phyloP scores from a whole-genome alignment of 1,139 yeast species.

The Saccharomycopsis crataegensis region DNA sequence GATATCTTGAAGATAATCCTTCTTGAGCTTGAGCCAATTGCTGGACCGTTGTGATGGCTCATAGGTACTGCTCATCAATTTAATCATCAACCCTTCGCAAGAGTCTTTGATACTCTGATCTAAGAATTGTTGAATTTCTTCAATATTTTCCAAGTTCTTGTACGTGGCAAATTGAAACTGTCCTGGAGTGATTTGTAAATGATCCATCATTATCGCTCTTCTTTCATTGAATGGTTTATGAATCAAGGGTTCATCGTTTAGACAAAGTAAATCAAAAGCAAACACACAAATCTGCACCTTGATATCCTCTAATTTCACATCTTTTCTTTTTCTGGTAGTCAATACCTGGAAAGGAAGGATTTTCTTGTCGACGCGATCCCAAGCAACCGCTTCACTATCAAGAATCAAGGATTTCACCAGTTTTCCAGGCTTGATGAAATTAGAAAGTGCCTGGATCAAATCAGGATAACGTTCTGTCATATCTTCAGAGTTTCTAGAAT shows the following conservation, averaged over 20 bases:
- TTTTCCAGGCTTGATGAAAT: constrained; percentile 41
- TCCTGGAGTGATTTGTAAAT: constrained; percentile 60
- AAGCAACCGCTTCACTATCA: constrained; percentile 99
- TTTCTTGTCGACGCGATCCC: constrained; percentile 70
- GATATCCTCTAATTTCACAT: constrained; percentile 78
- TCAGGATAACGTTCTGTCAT: constrained; percentile 97
- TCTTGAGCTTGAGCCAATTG: constrained; percentile 92
- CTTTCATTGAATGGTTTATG: constrained; percentile 66
- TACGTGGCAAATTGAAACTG: constrained; percentile 76
- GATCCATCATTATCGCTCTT: constrained; percentile 48
- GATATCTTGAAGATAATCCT: constrained; percentile 87
- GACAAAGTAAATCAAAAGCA: constrained; percentile 79
- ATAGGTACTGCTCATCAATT: constrained; percentile 77
- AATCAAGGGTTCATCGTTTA: constrained; percentile 64
- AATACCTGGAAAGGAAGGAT: constrained; percentile 89
- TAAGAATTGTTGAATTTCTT: constrained; percentile 75
- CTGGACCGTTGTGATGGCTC: constrained; percentile 94
- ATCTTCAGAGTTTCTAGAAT: constrained; percentile 92
- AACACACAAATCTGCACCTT: constrained; percentile 87
- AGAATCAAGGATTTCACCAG: constrained; percentile 53
- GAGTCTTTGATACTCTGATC: constrained; percentile 86
- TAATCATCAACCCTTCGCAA: constrained; percentile 97
- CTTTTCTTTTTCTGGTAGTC: constrained; percentile 90
- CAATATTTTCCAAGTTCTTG: constrained; percentile 64
- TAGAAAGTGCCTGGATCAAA: constrained; percentile 59